Evolutionary conservation across 352 stramenopile genomes (phyloP).

Genomic region (Aphanomyces stellatus): DNA sequence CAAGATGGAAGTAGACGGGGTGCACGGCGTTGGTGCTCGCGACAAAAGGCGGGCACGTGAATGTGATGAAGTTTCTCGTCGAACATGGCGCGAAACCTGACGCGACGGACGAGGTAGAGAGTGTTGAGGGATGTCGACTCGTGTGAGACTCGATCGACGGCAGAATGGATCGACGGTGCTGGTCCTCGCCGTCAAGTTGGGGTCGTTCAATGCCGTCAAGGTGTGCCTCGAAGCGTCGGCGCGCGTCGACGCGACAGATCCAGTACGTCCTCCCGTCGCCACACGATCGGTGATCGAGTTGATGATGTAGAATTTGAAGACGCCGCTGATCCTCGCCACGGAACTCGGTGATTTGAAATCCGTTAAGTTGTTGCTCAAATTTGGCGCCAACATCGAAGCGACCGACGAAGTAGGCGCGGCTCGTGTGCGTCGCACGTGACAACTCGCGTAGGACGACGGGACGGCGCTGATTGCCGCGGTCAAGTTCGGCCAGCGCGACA

Average conservation of each 20-base stretch:
- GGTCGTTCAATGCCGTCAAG: not conserved
- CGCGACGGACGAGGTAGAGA: constrained; percentile 10
- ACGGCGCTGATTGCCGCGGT: constrained; percentile 1
- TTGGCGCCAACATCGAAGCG: constrained; percentile 11
- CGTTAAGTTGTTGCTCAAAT: constrained; percentile 9
- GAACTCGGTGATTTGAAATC: not conserved
- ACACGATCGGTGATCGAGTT: not conserved
- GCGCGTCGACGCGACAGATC: not conserved
- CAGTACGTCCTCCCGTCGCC: not conserved
- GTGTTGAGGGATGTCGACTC: not conserved
- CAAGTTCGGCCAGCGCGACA: not conserved
- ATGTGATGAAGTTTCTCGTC: constrained; percentile 10
- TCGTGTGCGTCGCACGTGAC: too few relatives aligned
- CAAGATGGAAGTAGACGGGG: not conserved
- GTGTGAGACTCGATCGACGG: too few relatives aligned
- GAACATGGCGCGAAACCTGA: constrained; percentile 11
- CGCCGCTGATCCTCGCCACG: not conserved
- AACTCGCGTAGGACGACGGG: too few relatives aligned
- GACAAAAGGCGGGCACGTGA: not conserved
- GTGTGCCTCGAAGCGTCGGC: constrained; percentile 2
- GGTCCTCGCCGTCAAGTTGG: constrained; percentile 8
- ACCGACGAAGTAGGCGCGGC: constrained; percentile 20
- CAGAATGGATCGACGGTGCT: constrained; percentile 2
- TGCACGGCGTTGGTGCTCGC: constrained; percentile 10
- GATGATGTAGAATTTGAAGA: constrained; percentile 6